Percentiles rank a stretch among this genome's conserved stretches.
These are phyloP conservation scores for Achaetomium macrosporum DNA, from an alignment of 2,329 filamentous ascomycete genomes.

Conservation along the genomic window DNA sequence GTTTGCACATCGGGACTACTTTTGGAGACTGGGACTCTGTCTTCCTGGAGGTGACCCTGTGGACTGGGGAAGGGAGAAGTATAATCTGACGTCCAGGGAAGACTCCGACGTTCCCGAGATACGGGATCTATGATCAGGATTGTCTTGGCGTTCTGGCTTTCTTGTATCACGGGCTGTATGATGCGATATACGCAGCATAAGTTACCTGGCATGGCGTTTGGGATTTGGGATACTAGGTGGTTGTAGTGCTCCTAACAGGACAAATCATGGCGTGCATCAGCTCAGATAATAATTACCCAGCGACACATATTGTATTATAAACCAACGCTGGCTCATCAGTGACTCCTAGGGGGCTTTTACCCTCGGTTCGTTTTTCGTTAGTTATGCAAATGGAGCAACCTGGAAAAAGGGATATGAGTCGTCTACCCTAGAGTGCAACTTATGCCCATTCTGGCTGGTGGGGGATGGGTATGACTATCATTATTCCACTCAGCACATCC, in stretches of 20 bases:
- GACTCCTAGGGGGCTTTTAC: too few relatives aligned
- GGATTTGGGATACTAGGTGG: background rate
- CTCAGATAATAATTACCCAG: too few relatives aligned
- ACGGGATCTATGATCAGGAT: constrained; percentile 8
- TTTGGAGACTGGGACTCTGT: constrained; percentile 88
- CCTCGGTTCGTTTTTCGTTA: too few relatives aligned
- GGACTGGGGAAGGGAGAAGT: constrained; percentile 55
- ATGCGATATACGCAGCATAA: background rate
- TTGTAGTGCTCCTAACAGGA: too few relatives aligned
- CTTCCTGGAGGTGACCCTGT: constrained; percentile 70
- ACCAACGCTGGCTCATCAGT: too few relatives aligned
- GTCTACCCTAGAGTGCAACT: too few relatives aligned
- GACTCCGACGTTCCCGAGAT: constrained; percentile 29
- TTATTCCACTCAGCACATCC: background rate
- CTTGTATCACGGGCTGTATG: background rate
- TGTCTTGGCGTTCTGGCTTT: background rate
- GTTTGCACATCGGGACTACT: constrained; percentile 93
- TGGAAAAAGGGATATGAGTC: too few relatives aligned
- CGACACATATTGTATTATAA: too few relatives aligned
- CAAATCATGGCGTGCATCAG: too few relatives aligned
- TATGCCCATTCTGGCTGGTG: too few relatives aligned
- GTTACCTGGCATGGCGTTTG: constrained; percentile 3
- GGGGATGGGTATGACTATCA: background rate
- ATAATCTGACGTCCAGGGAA: constrained; percentile 40
- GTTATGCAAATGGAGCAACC: too few relatives aligned